These are phyloP conservation scores for Xylogone sp. DNA, from an alignment of 2,329 filamentous ascomycete species.

Conservation along the genomic window DNA sequence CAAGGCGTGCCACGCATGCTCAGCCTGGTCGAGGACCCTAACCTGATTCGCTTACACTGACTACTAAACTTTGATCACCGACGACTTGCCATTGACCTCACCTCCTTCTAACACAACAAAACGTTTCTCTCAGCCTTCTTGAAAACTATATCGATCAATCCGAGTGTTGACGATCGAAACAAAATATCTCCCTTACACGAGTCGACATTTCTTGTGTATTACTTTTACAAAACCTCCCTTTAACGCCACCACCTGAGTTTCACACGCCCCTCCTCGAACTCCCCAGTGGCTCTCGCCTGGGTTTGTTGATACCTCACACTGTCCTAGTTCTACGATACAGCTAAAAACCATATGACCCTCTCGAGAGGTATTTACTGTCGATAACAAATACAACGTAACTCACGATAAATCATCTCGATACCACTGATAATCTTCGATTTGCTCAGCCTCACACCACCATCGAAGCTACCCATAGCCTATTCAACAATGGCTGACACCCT, in stretches of 20 bases:
- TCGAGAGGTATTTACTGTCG: not conserved
- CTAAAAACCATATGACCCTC: not conserved
- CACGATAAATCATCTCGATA: not conserved
- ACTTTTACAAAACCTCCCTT: not conserved
- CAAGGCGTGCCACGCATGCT: too few species aligned
- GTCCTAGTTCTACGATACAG: not conserved
- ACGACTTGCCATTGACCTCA: not conserved
- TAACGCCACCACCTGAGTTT: not conserved
- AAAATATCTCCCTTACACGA: not conserved
- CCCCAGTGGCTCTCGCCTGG: not conserved
- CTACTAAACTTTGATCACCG: not conserved
- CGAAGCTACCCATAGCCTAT: not conserved
- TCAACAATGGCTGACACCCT: conserved; percentile 40
- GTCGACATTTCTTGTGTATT: not conserved
- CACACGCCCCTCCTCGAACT: not conserved
- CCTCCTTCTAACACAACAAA: not conserved
- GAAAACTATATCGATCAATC: not conserved
- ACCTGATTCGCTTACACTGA: not conserved
- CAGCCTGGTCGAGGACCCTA: not conserved
- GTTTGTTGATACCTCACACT: not conserved
- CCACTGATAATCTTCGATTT: not conserved
- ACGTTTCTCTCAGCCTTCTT: not conserved
- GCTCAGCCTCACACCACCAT: not conserved
- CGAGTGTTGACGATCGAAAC: not conserved
- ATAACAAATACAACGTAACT: not conserved